Evolutionary conservation across 345 rosid species (phyloP).

Genomic region (Mercurialis annua): DNA sequence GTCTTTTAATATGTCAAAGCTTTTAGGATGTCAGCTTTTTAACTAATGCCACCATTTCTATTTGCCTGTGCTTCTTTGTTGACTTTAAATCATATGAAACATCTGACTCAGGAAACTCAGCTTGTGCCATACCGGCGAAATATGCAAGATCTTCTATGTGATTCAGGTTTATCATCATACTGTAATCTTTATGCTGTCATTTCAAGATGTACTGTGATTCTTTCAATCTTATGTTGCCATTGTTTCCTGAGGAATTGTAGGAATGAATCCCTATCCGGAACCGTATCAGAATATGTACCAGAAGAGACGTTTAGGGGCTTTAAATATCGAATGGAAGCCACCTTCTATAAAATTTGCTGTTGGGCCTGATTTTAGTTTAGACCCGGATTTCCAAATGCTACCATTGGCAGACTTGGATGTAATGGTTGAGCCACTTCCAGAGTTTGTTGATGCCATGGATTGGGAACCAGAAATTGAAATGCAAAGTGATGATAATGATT

Average conservation of each 20-base stretch:
- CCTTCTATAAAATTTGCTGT: slow-evolving; percentile 64
- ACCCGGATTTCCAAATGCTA: slow-evolving; percentile 73
- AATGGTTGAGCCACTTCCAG: slow-evolving; percentile 76
- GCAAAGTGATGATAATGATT: slow-evolving; percentile 85
- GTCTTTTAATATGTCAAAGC: no score
- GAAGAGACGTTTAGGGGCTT: slow-evolving; percentile 81
- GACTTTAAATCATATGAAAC: slow-evolving; percentile 7
- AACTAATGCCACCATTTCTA: no score
- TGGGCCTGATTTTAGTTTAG: slow-evolving; percentile 88
- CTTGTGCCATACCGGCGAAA: slow-evolving; percentile 80
- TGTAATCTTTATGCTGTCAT: not conserved
- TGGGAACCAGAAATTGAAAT: slow-evolving; percentile 88
- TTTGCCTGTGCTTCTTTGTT: not conserved
- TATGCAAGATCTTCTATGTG: slow-evolving; percentile 98
- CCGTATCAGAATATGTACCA: slow-evolving; percentile 98
- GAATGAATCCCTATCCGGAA: slow-evolving; percentile 90
- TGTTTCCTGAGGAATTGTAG: slow-evolving; percentile 41
- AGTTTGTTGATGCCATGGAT: slow-evolving; percentile 75
- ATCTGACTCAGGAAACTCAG: slow-evolving; percentile 84
- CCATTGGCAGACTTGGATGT: slow-evolving; percentile 88
- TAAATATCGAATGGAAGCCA: slow-evolving; percentile 92
- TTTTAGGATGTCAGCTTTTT: not conserved
- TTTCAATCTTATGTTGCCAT: slow-evolving; percentile 20
- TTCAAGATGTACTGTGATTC: slow-evolving; percentile 3
- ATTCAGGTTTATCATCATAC: slow-evolving; percentile 58